phyloP scores from a whole-genome alignment of 306 rosid species.

The Glycine latifolia region DNA sequence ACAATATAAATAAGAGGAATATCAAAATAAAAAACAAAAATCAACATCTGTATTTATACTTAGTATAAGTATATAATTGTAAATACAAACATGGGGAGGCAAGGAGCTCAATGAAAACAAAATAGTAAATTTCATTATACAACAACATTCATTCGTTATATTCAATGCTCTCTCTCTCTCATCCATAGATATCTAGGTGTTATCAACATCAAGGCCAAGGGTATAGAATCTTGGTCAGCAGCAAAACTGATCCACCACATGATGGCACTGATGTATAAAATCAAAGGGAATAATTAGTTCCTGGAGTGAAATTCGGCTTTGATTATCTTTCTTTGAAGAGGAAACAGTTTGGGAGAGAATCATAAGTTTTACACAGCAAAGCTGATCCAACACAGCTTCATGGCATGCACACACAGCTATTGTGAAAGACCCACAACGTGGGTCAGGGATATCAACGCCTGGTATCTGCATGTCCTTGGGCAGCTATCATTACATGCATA shows the following conservation, averaged over 20 bases:
- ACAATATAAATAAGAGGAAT: conserved; percentile 30
- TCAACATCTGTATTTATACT: neutral
- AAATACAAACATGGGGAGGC: conserved; percentile 1
- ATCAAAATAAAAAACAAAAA: conserved; percentile 5
- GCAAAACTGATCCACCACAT: neutral
- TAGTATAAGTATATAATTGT: neutral
- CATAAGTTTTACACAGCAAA: neutral
- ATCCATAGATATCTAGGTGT: neutral
- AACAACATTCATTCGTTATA: conserved; percentile 3
- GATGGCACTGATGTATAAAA: neutral
- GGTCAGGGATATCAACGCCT: neutral
- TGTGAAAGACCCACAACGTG: neutral
- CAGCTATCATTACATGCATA: neutral
- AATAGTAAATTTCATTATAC: conserved; percentile 9
- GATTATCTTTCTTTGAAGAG: too few relatives aligned
- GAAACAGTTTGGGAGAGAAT: neutral
- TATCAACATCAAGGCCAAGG: neutral
- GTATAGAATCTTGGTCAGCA: conserved; percentile 19
- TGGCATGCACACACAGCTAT: neutral
- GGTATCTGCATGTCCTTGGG: conserved; percentile 4
- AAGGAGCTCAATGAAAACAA: neutral
- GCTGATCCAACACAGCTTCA: neutral
- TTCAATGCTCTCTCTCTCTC: conserved; percentile 1
- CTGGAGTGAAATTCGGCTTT: neutral
- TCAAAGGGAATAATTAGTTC: neutral